phyloP scores from a whole-genome alignment of 1,139 yeast species.

The Scheffersomyces insectosa region DNA sequence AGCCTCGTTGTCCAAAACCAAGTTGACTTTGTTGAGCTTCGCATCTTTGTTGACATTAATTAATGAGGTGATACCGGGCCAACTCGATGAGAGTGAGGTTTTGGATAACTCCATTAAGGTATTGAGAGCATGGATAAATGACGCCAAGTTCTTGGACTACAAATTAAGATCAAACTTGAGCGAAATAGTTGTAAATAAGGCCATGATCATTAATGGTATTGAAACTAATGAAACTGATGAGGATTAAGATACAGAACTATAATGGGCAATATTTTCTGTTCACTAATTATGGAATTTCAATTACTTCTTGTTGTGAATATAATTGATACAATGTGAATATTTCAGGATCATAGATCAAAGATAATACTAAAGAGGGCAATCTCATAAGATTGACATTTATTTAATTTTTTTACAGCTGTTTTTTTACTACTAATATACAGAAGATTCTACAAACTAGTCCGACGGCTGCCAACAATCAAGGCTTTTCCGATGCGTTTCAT shows the following conservation, averaged over 20 bases:
- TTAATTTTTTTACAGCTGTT: too few relatives aligned
- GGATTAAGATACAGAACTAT: slow-evolving; percentile 6
- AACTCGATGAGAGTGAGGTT: slow-evolving; percentile 19
- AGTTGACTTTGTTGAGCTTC: slow-evolving; percentile 26
- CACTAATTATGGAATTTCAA: too few relatives aligned
- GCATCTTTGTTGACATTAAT: slow-evolving; percentile 33
- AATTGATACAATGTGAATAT: too few relatives aligned
- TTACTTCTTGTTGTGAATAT: too few relatives aligned
- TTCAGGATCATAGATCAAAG: too few relatives aligned
- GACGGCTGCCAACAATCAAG: too few relatives aligned
- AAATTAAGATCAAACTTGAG: slow-evolving; percentile 30
- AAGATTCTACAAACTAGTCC: too few relatives aligned
- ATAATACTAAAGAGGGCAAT: too few relatives aligned
- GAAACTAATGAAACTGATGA: slow-evolving; percentile 16
- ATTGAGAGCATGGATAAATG: slow-evolving; percentile 35
- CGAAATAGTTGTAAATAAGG: slow-evolving; percentile 33
- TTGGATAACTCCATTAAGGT: slow-evolving; percentile 32
- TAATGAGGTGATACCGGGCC: slow-evolving; percentile 22
- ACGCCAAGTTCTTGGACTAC: slow-evolving; percentile 21
- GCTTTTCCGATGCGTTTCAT: too few relatives aligned
- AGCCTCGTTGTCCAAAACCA: slow-evolving; percentile 19
- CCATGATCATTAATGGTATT: slow-evolving; percentile 34
- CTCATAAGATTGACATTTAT: too few relatives aligned
- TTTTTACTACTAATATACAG: too few relatives aligned
- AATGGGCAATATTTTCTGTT: too few relatives aligned